Base-by-base conservation (phyloP, 768 basidiomycete genomes). In the Brasilioporus rufonigricans region DNA sequence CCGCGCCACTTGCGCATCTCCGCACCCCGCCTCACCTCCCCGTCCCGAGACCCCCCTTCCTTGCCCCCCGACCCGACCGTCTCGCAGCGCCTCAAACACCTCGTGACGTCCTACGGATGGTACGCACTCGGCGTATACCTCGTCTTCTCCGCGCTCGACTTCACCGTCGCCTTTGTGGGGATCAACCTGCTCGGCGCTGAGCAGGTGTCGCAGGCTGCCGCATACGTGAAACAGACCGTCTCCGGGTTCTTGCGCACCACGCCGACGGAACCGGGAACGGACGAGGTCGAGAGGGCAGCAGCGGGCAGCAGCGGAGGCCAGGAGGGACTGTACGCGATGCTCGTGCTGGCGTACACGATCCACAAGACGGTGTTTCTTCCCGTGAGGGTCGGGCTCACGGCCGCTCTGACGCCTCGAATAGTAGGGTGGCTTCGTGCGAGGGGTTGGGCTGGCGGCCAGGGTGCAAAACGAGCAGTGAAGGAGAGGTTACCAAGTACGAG, bases 351-450 rank as follows among this genome's bases (percentile, higher is more conserved):
- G 4, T 99, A 95, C 72, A 88, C 90, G 19, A 83, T 99, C 49
- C 97, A 99, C 81, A 99, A 99, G 76, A 96, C 92, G 0, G 65
- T 93, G 1, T 90, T 98, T 66, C 68, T 98, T 21, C 97, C 97
- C 10, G 71, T 99, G 23, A 78, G 97, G 38, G 82, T 97, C 1
- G 97, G 93, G 0, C 72, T 95, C 58, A 98, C 96, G 0, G 93
- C 91, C 1, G 86, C 85, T 1, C 73, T 91, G 48, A 96, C 94
- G 0, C 94, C 94, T 1, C 80, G 79, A 59, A 70, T 98, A n/a
- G 94, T 97, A 5, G 78, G 80, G 19, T 96, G 91, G 91, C 73
- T 98, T 50, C 77, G 82, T n/a, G 73, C 71, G 33, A 74, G 86
- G 57, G 93, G 94, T 1, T 98, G 93, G 93, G 85, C 83, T 2